Evolutionary conservation across 2,329 filamentous ascomycete species (phyloP).

Genomic region (Trichoderma polysporum): DNA sequence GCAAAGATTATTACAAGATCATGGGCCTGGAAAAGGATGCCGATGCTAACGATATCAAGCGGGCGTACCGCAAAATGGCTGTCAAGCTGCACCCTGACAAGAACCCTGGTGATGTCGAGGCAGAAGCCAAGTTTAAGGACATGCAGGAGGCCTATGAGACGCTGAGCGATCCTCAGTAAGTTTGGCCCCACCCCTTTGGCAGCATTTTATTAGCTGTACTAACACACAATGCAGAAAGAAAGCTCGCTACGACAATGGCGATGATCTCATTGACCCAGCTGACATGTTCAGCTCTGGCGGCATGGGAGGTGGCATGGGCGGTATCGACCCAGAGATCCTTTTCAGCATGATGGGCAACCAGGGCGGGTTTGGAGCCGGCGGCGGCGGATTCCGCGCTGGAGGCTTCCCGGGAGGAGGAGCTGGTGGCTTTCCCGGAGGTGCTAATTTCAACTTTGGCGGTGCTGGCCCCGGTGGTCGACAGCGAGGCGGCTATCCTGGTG

Average conservation of each 20-base stretch:
- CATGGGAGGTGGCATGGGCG: constrained; percentile 65
- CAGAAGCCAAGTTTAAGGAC: constrained; percentile 94
- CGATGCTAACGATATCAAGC: constrained; percentile 83
- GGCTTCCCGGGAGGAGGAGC: constrained; percentile 45
- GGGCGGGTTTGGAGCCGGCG: constrained; percentile 55
- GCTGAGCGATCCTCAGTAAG: constrained; percentile 87
- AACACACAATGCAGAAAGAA: constrained; percentile 64
- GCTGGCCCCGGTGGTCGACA: constrained; percentile 35
- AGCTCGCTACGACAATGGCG: constrained; percentile 85
- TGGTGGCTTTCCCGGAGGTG: constrained; percentile 48
- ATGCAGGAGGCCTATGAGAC: constrained; percentile 96
- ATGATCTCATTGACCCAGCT: constrained; percentile 82
- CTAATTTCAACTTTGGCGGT: constrained; percentile 57
- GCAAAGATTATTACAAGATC: constrained; percentile 99
- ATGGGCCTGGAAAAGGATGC: constrained; percentile 85
- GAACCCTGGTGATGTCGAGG: constrained; percentile 81
- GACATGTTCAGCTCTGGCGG: constrained; percentile 77
- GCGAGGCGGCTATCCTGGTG: constrained; percentile 37
- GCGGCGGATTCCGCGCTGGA: constrained; percentile 54
- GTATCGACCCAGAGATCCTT: constrained; percentile 74
- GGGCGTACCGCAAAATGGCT: constrained; percentile 92
- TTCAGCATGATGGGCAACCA: constrained; percentile 81
- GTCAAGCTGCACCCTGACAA: constrained; percentile 97
- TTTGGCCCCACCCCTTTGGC: constrained; percentile 29
- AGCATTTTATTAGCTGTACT: constrained; percentile 28